Evolutionary conservation across 2,329 filamentous ascomycete genomes (phyloP).

Genomic region (Colletotrichum orbiculare): DNA sequence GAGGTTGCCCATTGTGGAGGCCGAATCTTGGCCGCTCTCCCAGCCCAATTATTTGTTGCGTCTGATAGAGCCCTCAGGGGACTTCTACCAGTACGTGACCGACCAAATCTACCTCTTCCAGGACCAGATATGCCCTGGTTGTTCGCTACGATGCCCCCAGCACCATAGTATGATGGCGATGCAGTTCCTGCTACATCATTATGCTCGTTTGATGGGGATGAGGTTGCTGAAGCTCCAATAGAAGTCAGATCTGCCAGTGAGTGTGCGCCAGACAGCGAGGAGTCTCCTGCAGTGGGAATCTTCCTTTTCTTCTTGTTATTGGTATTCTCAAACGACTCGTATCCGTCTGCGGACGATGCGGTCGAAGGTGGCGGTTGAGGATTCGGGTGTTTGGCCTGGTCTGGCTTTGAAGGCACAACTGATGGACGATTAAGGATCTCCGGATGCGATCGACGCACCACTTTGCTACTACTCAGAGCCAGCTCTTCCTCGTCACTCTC

Average conservation of each 20-base stretch:
- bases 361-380: slow-evolving; percentile 73
- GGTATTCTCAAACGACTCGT: slow-evolving; percentile 97
- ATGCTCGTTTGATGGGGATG: slow-evolving; percentile 48
- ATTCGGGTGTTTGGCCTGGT: slow-evolving; percentile 57
- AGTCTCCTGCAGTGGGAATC: slow-evolving; percentile 88
- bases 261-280: slow-evolving; percentile 53
- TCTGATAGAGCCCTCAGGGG: slow-evolving; percentile 71
- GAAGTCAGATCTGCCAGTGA: slow-evolving; percentile 46
- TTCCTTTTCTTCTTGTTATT: slow-evolving; percentile 99
- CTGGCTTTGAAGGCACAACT: slow-evolving; percentile 56
- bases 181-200: slow-evolving; percentile 44
- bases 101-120: slow-evolving; percentile 85
- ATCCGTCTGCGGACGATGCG: slow-evolving; percentile 81
- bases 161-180: slow-evolving; percentile 51
- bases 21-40: slow-evolving; percentile 58
- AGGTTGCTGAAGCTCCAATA: slow-evolving; percentile 45
- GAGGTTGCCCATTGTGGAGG: slow-evolving; percentile 57
- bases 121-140: slow-evolving; percentile 77
- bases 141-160: slow-evolving; percentile 63
- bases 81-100: slow-evolving; percentile 70
- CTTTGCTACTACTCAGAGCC: slow-evolving; percentile 48
- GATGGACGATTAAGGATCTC: slow-evolving; percentile 56
- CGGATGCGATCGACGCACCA: slow-evolving; percentile 59
- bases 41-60: slow-evolving; percentile 66
- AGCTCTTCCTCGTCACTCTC: slow-evolving; percentile 73